Evolutionary conservation across 2,329 filamentous ascomycete species (phyloP).

Genomic region (Pseudogymnoascus sp.): DNA sequence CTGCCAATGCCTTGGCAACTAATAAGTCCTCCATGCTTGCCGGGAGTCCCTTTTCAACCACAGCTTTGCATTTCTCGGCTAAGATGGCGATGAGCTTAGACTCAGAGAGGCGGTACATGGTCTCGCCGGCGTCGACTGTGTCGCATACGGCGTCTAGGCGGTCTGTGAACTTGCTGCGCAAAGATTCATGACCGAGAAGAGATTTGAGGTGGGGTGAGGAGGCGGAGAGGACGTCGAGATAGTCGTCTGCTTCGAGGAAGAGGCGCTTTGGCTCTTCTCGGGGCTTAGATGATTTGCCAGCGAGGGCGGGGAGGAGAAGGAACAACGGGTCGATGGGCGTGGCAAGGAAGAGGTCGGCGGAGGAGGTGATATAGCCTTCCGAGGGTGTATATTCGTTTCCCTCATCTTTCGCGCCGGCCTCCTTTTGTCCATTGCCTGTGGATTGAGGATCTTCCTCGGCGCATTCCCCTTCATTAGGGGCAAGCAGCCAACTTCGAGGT

Average conservation of each 20-base stretch:
- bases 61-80: constrained; percentile 61
- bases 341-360: constrained; percentile 71
- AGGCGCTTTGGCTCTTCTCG: constrained; percentile 47
- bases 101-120: constrained; percentile 73
- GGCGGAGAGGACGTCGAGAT: constrained; percentile 55
- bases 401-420: constrained; percentile 20
- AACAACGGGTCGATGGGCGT: constrained; percentile 82
- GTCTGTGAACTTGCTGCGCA: constrained; percentile 48
- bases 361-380: constrained; percentile 51
- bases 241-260: constrained; percentile 64
- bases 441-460: constrained; percentile 8
- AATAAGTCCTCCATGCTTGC: constrained; percentile 79
- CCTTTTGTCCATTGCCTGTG: constrained; percentile 6
- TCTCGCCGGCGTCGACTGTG: constrained; percentile 72
- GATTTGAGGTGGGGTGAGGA: constrained; percentile 50
- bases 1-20: constrained; percentile 65
- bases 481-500: constrained; percentile 56
- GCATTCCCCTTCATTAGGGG: constrained; percentile 18
- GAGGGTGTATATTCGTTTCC: constrained; percentile 12
- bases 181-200: constrained; percentile 41
- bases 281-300: constrained; percentile 34
- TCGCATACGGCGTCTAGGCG: constrained; percentile 71
- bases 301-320: constrained; percentile 67
- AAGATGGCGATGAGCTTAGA: constrained; percentile 61
- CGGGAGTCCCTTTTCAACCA: constrained; percentile 61